Evolutionary conservation across 768 basidiomycete genomes (phyloP).

Genomic region (Tephrocybe sp.): DNA sequence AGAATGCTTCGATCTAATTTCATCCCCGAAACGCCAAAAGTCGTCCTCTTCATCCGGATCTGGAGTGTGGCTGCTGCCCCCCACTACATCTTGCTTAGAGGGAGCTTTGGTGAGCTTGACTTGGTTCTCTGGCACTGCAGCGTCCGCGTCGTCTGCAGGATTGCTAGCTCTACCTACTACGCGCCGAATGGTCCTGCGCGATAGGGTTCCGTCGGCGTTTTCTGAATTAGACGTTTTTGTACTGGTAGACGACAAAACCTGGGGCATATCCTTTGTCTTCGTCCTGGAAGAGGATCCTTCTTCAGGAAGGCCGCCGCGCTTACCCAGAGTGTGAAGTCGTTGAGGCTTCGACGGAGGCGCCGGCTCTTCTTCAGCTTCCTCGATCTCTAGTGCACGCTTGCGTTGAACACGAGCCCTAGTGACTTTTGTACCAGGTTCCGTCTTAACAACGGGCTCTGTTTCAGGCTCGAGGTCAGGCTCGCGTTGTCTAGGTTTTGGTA

Average conservation of each 20-base stretch:
- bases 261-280: not conserved
- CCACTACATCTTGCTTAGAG: not conserved
- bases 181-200: not conserved
- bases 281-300: not conserved
- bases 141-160: too few species aligned
- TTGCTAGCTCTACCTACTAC: not conserved
- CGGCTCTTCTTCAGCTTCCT: not conserved
- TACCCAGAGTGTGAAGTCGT: too few species aligned
- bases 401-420: not conserved
- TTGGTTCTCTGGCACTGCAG: too few species aligned
- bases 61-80: not conserved
- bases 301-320: not conserved
- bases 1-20: not conserved
- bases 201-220: not conserved
- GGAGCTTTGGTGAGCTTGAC: too few species aligned
- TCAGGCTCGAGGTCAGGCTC: not conserved
- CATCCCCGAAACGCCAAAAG: slow-evolving; percentile 10
- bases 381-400: too few species aligned
- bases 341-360: too few species aligned
- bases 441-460: not conserved
- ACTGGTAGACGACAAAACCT: not conserved
- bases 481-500: not conserved
- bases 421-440: not conserved
- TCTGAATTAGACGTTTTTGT: not conserved
- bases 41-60: slow-evolving; percentile 3